phyloP scores from a whole-genome alignment of 129 eudicot species.

The Tagetes erecta region DNA sequence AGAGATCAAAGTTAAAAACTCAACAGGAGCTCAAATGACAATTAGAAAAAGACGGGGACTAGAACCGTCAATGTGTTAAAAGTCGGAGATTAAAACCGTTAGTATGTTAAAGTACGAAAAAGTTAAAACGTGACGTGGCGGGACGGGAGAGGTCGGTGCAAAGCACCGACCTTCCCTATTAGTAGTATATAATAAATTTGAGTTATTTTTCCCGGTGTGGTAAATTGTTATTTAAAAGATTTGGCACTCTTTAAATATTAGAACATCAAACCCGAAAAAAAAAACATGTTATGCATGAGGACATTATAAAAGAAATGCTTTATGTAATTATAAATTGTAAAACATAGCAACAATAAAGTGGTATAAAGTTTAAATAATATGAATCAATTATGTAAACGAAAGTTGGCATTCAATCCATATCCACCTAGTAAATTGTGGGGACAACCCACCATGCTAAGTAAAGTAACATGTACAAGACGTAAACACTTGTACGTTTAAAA shows the following conservation, averaged over 20 bases:
- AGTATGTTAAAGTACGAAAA: no score
- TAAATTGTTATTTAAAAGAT: no score
- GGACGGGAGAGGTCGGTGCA: no score
- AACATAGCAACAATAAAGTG: background rate
- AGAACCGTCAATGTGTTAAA: no score
- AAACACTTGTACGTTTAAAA: background rate
- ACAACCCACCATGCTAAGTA: slow-evolving; percentile 46
- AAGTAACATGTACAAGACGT: slow-evolving; percentile 5
- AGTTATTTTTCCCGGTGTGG: no score
- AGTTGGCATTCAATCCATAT: slow-evolving; percentile 20
- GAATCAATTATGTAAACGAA: slow-evolving; percentile 5
- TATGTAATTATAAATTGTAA: background rate
- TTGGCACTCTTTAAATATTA: background rate
- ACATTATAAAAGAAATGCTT: background rate
- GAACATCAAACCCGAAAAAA: background rate
- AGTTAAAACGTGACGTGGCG: no score
- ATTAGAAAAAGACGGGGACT: no score
- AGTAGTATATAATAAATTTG: no score
- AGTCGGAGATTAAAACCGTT: no score
- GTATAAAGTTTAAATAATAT: slow-evolving; percentile 20
- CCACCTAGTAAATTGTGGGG: slow-evolving; percentile 29
- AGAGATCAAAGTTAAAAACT: no score
- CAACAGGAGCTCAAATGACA: no score
- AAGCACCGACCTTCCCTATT: no score
- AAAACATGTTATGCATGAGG: background rate